Percentiles rank a stretch among this genome's conserved stretches.
These are phyloP conservation scores for Kalmusia sp. DNA, from an alignment of 2,329 filamentous ascomycete genomes.

Conservation along the genomic window DNA sequence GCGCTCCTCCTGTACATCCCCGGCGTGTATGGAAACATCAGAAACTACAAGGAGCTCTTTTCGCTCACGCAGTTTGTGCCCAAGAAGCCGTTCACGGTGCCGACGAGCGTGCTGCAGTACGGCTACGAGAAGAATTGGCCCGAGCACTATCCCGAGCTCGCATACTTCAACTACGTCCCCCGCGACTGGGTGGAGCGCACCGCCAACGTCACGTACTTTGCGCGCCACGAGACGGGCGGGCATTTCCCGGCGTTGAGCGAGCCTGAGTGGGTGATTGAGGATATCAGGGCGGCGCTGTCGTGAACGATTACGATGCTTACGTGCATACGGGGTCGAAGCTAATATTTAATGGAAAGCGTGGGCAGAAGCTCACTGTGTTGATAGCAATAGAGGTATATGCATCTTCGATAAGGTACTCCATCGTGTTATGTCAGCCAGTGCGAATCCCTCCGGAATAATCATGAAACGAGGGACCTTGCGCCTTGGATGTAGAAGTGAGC, in stretches of 20 bases:
- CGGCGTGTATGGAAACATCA: constrained; percentile 13
- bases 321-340: too few species aligned
- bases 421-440: too few species aligned
- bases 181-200: constrained; percentile 6
- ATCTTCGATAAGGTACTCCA: too few species aligned
- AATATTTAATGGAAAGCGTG: too few species aligned
- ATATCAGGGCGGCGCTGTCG: background rate
- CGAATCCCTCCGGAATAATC: too few species aligned
- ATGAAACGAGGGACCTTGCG: too few species aligned
- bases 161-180: constrained; percentile 3
- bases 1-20: constrained; percentile 9
- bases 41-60: constrained; percentile 13
- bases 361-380: too few species aligned
- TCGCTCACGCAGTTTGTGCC: background rate
- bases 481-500: too few species aligned
- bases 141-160: background rate
- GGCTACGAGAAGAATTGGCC: too few species aligned
- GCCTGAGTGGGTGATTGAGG: constrained; percentile 3
- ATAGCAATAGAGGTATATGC: too few species aligned
- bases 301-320: too few species aligned
- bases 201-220: constrained; percentile 11
- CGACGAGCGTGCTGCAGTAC: constrained; percentile 7
- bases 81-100: constrained; percentile 2
- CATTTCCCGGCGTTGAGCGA: constrained; percentile 7
- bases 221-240: constrained; percentile 3